Evolutionary conservation across 1,284 basidiomycete genomes (phyloP), one percentile per base, ranked within the genome.

Genomic region (Sanguinoderma infundibulare): DNA sequence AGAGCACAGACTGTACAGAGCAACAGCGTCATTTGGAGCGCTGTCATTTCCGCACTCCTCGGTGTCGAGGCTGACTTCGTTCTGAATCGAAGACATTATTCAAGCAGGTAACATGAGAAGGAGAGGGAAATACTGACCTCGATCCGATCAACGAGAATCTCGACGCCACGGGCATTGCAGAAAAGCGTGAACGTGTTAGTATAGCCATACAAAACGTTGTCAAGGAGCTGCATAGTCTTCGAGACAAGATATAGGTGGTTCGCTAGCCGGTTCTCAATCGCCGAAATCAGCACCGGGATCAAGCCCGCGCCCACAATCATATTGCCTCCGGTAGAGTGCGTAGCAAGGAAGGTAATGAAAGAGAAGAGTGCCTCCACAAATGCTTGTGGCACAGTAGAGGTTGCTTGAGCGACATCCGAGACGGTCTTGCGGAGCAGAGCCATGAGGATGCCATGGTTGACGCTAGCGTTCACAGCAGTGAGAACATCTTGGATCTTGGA

Each of bases 301-400:
- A 98, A 79, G 2, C 98, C 98, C n/a, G 98, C 96, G n/a, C 95
- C 93, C 60, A 98, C 92, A 44, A 98, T 88, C 90, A 98, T 94
- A 70, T 92, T 94, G 38, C 92, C 94, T 36, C 95, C 94, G 2
- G 89, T 84, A 2, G 91, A 84, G 69, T 95, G 90, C 24, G 91
- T 90, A 15, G 94, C 89, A 65, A 98, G 85, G 77, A 89, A 95
- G 2, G 92, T 94, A 40, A 99, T 83, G 70, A 99, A 93, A 26
- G 90, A 88, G 64, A 98, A 79, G 22, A 98, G 78, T 0, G 94
- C 89, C 57, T 98, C 96, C 42, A 96, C 85, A 64, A 96, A 92
- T 1, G 94, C 87, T 65, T 91, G 87, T 4, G 91, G 87, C 20
- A 92, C 75, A 36, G 78, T 83, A 26, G 86, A 90, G 42, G 87